Evolutionary conservation across 2,329 filamentous ascomycete species (phyloP), one percentile per base, ranked within the genome.

Genomic region (Alternaria gansuensis): DNA sequence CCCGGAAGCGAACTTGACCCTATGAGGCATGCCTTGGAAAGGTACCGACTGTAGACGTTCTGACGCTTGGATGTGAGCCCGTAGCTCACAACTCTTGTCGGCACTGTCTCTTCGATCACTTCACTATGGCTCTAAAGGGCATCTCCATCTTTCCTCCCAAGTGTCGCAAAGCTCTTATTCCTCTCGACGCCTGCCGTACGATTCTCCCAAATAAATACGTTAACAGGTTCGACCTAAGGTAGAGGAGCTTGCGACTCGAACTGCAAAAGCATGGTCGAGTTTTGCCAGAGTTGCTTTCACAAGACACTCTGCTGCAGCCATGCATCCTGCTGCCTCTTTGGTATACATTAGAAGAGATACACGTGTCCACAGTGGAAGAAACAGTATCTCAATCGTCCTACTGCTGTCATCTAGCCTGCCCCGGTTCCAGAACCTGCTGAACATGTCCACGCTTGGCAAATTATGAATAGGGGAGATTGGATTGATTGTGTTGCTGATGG

Each of bases 281-380:
- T 69, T 3, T 24, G 11, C 0, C 7, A 36, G 3, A 61, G 65
- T 10, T 71, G 67, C 31, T 70, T 59, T 23, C 67, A 67, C 14
- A 67, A 71, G 53, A 54, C 17, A 58, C 66, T 66, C 40, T 56
- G 59, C 14, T 67, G 64, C n/a, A 13, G 24, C 2, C 46, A 63
- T 45, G 33, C 65, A 28, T 70, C 69, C 39, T 70, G 66, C 48
- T 70, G 70, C 36, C 40, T 70, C 2, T 70, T 67, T 28, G 63
- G 61, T 8, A 24, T 34, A 1, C n/a, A 40, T 4, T 71, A 67
- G 66, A 67, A 64, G 54, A 39, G 9, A 3, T 67, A 53, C 51
- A 23, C 0, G 1, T 67, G 64, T n/a, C 58, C 58, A 2, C 51
- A 58, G 24, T 59, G 24, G 34, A 59, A 65, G 10, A 53, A 65